Conservation (phyloP, 2,329 filamentous ascomycete genomes). For the Aspergillus arachidicola region DNA sequence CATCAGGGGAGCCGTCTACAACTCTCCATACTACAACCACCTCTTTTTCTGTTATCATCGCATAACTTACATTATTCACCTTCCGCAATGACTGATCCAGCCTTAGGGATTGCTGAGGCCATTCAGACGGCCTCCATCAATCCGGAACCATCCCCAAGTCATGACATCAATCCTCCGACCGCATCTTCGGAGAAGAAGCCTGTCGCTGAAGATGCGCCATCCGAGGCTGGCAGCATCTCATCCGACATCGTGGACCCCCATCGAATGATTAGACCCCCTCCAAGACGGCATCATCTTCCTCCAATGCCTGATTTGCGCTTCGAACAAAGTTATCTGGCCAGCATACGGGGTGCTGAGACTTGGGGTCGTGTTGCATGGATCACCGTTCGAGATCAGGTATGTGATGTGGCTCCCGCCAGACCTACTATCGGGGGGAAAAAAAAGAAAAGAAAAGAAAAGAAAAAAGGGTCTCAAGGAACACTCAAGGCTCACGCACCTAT, state of each 20-base stretch:
- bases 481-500: not conserved
- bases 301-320: slow-evolving; percentile 82
- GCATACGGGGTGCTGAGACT: slow-evolving; percentile 76
- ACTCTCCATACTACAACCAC: not conserved
- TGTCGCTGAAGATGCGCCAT: slow-evolving; percentile 54
- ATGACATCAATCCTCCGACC: slow-evolving; percentile 81
- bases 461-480: not conserved
- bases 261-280: slow-evolving; percentile 37
- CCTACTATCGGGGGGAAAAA: not conserved
- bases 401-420: slow-evolving; percentile 21
- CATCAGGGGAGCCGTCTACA: not conserved
- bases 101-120: slow-evolving; percentile 72
- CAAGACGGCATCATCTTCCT: slow-evolving; percentile 61
- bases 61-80: not conserved
- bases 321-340: slow-evolving; percentile 96
- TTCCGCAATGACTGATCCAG: slow-evolving; percentile 58
- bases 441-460: not conserved
- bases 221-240: slow-evolving; percentile 48
- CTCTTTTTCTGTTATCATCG: not conserved
- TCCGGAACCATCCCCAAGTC: slow-evolving; percentile 66
- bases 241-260: slow-evolving; percentile 50
- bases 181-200: slow-evolving; percentile 68
- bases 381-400: slow-evolving; percentile 84
- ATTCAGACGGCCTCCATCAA: slow-evolving; percentile 82
- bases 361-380: slow-evolving; percentile 82